phyloP scores from a whole-genome alignment of 495 filamentous ascomycete species.

The Lasiosphaeria hispida region DNA sequence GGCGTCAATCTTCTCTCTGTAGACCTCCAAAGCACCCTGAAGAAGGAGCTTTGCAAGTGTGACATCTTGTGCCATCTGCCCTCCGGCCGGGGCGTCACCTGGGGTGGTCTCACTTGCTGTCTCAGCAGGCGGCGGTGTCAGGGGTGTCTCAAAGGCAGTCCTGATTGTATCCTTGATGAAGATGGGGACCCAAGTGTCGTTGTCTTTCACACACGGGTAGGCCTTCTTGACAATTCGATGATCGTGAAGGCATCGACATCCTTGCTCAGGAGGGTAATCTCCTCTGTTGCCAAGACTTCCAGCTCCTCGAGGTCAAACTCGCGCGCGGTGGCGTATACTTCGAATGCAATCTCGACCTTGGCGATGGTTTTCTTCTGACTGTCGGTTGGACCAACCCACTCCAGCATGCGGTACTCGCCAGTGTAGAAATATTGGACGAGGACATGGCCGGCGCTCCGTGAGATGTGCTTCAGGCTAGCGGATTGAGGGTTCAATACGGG shows the following conservation, averaged over 20 bases:
- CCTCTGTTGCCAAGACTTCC: not conserved
- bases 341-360: not conserved
- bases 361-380: not conserved
- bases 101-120: too few species aligned
- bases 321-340: conserved; percentile 6
- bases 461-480: not conserved
- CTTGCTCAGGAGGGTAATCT: not conserved
- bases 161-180: conserved; percentile 6
- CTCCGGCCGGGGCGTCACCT: too few species aligned
- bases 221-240: conserved; percentile 5
- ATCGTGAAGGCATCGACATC: conserved; percentile 3
- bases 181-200: conserved; percentile 7
- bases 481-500: too few species aligned
- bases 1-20: conserved; percentile 5
- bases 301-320: not conserved
- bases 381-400: not conserved
- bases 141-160: conserved; percentile 2
- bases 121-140: not conserved
- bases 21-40: conserved; percentile 3
- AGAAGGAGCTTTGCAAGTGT: not conserved
- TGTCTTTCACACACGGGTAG: not conserved
- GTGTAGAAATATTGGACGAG: conserved; percentile 8
- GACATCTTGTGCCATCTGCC: too few species aligned
- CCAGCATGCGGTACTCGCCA: not conserved
- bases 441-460: conserved; percentile 5